These are phyloP conservation scores for Canna indica DNA, from an alignment of 176 grass and related monocot species.

Conservation along the genomic window DNA sequence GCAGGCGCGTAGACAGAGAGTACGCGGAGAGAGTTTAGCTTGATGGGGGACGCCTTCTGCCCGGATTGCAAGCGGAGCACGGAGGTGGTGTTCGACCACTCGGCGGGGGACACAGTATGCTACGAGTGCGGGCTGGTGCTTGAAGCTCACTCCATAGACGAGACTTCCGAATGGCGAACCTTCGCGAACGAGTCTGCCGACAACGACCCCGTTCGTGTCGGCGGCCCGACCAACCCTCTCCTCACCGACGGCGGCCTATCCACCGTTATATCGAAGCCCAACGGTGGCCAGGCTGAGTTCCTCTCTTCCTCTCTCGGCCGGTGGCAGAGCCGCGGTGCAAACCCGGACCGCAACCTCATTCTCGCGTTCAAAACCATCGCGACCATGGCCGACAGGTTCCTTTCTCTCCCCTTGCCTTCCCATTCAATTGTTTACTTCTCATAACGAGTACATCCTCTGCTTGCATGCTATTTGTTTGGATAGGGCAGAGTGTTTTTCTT, in stretches of 20 bases:
- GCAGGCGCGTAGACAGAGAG: background rate
- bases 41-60: conserved; percentile 3
- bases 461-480: no score
- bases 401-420: background rate
- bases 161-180: conserved; percentile 14
- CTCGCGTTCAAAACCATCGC: conserved; percentile 6
- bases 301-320: conserved; percentile 5
- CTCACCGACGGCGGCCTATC: conserved; percentile 9
- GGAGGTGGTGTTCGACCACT: conserved; percentile 16
- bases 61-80: conserved; percentile 10
- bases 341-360: conserved; percentile 1
- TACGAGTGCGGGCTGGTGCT: conserved; percentile 13
- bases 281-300: conserved; percentile 2
- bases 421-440: background rate
- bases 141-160: conserved; percentile 10
- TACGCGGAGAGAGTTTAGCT: background rate
- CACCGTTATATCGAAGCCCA: conserved; percentile 8
- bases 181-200: conserved; percentile 13
- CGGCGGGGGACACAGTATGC: conserved; percentile 12
- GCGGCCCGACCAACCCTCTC: conserved; percentile 8
- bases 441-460: background rate
- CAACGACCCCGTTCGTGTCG: conserved; percentile 13
- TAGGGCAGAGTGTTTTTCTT: no score
- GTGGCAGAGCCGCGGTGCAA: conserved; percentile 12
- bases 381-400: conserved; percentile 9